Evolutionary conservation across 2,329 filamentous ascomycete genomes (phyloP).

Genomic region (Byssoonygena ceratinophila): DNA sequence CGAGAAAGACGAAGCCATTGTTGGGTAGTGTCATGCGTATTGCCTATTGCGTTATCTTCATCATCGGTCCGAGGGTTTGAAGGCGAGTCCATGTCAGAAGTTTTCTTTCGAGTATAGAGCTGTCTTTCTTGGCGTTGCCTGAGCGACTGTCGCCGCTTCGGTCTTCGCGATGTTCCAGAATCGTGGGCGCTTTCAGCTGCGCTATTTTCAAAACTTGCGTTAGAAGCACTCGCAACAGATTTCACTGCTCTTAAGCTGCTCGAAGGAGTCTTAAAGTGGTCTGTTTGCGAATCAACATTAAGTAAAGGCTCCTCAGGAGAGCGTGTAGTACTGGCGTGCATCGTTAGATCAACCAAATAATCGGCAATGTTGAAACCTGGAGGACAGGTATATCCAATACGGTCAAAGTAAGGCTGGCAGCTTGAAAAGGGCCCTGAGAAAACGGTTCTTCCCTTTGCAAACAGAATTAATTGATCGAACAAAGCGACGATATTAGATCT

Average conservation of each 20-base stretch:
- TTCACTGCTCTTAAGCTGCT: slow-evolving; percentile 84
- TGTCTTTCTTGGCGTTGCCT: slow-evolving; percentile 79
- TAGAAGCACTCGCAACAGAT: slow-evolving; percentile 76
- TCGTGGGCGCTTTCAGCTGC: slow-evolving; percentile 47
- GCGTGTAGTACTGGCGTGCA: slow-evolving; percentile 66
- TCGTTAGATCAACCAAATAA: slow-evolving; percentile 92
- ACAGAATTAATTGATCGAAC: slow-evolving; percentile 84
- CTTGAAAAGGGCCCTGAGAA: slow-evolving; percentile 84
- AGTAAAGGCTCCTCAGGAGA: slow-evolving; percentile 48
- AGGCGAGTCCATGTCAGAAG: slow-evolving; percentile 43
- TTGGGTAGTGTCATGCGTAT: slow-evolving; percentile 43
- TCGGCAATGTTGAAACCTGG: slow-evolving; percentile 98
- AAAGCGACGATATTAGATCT: slow-evolving; percentile 96
- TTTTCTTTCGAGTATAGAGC: slow-evolving; percentile 74
- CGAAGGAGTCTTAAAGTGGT: slow-evolving; percentile 59
- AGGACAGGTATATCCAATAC: slow-evolving; percentile 83
- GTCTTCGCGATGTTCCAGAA: slow-evolving; percentile 54
- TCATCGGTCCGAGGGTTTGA: slow-evolving; percentile 54
- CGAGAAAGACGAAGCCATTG: slow-evolving; percentile 52
- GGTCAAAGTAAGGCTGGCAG: slow-evolving; percentile 88
- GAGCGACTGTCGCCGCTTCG: slow-evolving; percentile 67
- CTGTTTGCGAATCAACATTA: slow-evolving; percentile 49
- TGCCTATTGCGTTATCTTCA: slow-evolving; percentile 45
- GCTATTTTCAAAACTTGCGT: slow-evolving; percentile 57
- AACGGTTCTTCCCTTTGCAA: slow-evolving; percentile 80